phyloP scores from a whole-genome alignment of 2,329 filamentous ascomycete species.

The Exophiala lecanii-corni region DNA sequence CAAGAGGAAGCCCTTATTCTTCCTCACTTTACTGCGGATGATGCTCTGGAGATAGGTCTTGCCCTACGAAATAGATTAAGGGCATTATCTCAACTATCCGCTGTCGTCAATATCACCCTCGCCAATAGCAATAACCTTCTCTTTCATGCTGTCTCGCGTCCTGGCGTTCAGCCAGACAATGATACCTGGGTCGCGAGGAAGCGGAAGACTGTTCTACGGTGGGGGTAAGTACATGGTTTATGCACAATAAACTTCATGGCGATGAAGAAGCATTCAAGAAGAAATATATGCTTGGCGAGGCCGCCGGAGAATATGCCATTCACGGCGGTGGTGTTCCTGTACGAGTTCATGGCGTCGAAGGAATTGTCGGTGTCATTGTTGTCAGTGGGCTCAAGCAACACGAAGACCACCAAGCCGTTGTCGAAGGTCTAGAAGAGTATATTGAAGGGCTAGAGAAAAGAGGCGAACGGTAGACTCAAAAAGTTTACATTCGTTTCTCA shows the following conservation, averaged over 20 bases:
- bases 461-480: neutral
- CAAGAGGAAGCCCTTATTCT: conserved; percentile 29
- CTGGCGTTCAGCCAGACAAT: conserved; percentile 66
- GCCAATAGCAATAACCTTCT: conserved; percentile 51
- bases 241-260: conserved; percentile 62
- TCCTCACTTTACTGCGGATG: conserved; percentile 35
- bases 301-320: conserved; percentile 63
- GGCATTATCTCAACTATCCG: conserved; percentile 32
- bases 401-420: conserved; percentile 71
- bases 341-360: conserved; percentile 67
- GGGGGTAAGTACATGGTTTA: conserved; percentile 67
- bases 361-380: conserved; percentile 63
- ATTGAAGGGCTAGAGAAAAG: conserved; percentile 25
- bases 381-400: conserved; percentile 72
- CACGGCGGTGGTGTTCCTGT: conserved; percentile 74
- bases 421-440: conserved; percentile 61
- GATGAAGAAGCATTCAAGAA: conserved; percentile 61
- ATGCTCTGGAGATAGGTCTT: conserved; percentile 37
- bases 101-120: conserved; percentile 39
- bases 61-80: conserved; percentile 37
- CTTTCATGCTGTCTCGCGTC: conserved; percentile 65
- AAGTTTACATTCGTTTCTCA: neutral
- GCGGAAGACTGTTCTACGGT: conserved; percentile 66
- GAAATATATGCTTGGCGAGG: conserved; percentile 58
- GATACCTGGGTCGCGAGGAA: conserved; percentile 68